phyloP scores from a whole-genome alignment of 345 rosid species.

The Passiflora organensis region DNA sequence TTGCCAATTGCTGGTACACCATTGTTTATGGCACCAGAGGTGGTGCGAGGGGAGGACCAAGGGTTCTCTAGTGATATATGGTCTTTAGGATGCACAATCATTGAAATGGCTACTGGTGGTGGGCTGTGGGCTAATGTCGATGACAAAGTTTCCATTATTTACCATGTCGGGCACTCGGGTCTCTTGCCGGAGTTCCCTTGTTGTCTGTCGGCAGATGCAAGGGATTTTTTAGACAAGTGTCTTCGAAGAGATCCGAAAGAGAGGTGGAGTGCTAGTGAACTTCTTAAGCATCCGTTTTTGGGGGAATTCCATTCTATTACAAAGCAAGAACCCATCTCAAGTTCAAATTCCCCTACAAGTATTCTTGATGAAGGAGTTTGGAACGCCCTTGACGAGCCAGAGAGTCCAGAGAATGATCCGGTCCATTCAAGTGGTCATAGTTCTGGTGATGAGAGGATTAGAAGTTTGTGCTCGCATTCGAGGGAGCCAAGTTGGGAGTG shows the following conservation, averaged over 20 bases:
- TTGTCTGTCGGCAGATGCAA: conserved; percentile 25
- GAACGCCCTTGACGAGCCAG: conserved; percentile 43
- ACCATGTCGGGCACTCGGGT: conserved; percentile 35
- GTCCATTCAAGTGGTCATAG: conserved; percentile 8
- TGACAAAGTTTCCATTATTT: conserved; percentile 27
- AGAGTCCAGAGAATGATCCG: conserved; percentile 20
- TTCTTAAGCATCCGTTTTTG: conserved; percentile 38
- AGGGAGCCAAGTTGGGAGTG: conserved; percentile 35
- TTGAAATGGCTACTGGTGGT: conserved; percentile 73
- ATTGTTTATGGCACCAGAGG: conserved; percentile 81
- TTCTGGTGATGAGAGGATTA: conserved; percentile 42
- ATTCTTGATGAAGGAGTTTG: conserved; percentile 61
- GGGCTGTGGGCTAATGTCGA: conserved; percentile 21
- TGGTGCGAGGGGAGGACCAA: conserved; percentile 75
- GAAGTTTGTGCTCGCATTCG: conserved; percentile 26
- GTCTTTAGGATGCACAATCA: conserved; percentile 70
- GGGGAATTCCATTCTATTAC: conserved; percentile 8
- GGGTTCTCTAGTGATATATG: conserved; percentile 56
- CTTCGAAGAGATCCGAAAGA: conserved; percentile 32
- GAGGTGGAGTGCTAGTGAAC: conserved; percentile 37
- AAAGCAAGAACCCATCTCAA: conserved; percentile 27
- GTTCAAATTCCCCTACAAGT: conserved; percentile 65
- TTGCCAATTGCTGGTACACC: conserved; percentile 51
- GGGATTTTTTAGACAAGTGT: conserved; percentile 43
- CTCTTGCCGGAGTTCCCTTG: conserved; percentile 29